phyloP scores from a whole-genome alignment of 768 basidiomycete species.

The Boletus fagicola region DNA sequence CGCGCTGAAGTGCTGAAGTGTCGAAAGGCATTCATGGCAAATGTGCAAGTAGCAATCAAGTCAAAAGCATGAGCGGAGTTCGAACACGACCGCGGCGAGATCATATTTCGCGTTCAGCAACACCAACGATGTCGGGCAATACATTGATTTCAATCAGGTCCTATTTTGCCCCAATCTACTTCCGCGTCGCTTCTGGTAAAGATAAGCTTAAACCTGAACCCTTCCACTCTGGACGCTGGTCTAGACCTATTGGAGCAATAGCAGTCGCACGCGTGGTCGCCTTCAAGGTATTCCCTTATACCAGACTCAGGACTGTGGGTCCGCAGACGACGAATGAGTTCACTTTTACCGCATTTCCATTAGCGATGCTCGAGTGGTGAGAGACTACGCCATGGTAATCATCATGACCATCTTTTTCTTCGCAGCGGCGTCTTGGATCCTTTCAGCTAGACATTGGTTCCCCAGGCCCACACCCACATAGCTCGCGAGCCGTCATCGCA shows the following conservation, averaged over 20 bases:
- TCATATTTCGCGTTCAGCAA: not conserved
- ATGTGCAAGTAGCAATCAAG: not conserved
- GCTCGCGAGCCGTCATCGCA: constrained; percentile 1
- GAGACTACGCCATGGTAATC: constrained; percentile 12
- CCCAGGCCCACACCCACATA: constrained; percentile 28
- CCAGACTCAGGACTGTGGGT: constrained; percentile 15
- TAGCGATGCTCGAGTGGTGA: not conserved
- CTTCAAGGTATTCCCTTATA: constrained; percentile 37
- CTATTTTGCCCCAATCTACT: no score
- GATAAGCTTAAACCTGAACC: constrained; percentile 35
- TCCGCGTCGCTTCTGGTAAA: not conserved
- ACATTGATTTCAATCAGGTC: not conserved
- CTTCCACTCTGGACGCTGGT: constrained; percentile 33
- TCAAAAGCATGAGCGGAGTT: not conserved
- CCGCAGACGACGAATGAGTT: constrained; percentile 34
- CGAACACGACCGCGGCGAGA: not conserved
- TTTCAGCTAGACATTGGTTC: constrained; percentile 36
- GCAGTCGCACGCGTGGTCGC: constrained; percentile 32
- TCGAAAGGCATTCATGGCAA: constrained; percentile 27
- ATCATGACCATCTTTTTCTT: constrained; percentile 28
- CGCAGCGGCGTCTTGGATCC: constrained; percentile 29
- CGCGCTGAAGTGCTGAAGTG: constrained; percentile 51
- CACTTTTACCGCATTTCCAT: not conserved
- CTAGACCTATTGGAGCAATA: constrained; percentile 29
- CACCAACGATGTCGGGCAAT: not conserved